Evolutionary conservation across 1,284 basidiomycete genomes (phyloP).

Genomic region (Tetrapyrgos nigripes): DNA sequence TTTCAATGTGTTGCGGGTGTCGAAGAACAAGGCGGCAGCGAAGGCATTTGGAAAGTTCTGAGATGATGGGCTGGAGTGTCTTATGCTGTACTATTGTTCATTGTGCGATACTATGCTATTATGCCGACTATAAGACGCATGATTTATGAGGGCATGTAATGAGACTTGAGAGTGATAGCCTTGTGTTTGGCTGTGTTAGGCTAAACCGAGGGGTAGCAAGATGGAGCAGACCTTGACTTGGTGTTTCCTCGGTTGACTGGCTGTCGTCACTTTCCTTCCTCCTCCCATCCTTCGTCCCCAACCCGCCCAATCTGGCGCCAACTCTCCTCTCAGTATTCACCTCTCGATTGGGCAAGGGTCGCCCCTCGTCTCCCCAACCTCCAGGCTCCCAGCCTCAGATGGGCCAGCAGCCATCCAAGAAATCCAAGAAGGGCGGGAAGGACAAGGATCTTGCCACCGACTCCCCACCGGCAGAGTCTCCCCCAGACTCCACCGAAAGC

Average conservation of each 20-base stretch:
- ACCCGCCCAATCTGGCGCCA: conserved; percentile 65
- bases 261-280: conserved; percentile 14
- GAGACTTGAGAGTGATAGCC: not conserved
- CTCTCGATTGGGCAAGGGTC: conserved; percentile 70
- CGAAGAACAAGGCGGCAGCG: conserved; percentile 86
- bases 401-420: conserved; percentile 84
- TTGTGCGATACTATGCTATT: conserved; percentile 27
- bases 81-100: conserved; percentile 13
- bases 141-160: conserved; percentile 5
- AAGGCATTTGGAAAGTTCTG: conserved; percentile 97
- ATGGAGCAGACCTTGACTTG: not conserved
- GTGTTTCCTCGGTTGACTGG: not conserved
- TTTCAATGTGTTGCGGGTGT: conserved; percentile 95
- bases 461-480: conserved; percentile 33
- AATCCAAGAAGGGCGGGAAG: conserved; percentile 70
- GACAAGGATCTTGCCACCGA: conserved; percentile 56
- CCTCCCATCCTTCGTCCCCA: conserved; percentile 19
- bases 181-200: not conserved
- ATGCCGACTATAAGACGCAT: conserved; percentile 18
- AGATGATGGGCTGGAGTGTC: conserved; percentile 26
- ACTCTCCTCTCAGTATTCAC: conserved; percentile 78
- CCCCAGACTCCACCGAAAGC: conserved; percentile 43
- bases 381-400: conserved; percentile 54
- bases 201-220: not conserved
- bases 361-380: conserved; percentile 72